Conservation (phyloP, 1,284 basidiomycete species). For the Ceratobasidium sp. region DNA sequence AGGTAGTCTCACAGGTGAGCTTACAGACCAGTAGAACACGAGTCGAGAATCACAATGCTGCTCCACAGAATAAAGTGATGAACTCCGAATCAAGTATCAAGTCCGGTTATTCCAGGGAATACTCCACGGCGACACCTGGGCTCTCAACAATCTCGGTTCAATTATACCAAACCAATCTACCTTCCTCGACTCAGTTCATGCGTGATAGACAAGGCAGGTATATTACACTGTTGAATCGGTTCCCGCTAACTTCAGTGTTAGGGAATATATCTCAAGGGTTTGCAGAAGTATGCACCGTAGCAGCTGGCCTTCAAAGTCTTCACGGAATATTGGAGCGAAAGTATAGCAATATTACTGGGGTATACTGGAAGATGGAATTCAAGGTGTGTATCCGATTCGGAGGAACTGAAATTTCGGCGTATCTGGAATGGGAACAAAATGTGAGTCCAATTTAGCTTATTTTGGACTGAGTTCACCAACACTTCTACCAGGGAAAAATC, state of each 20-base stretch:
- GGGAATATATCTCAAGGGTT: not conserved
- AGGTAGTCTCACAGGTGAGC: constrained; percentile 24
- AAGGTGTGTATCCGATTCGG: constrained; percentile 16
- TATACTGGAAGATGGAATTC: constrained; percentile 13
- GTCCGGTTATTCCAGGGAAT: not conserved
- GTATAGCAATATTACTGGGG: not conserved
- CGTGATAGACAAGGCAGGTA: not conserved
- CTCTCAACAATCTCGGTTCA: not conserved
- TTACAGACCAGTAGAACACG: not conserved
- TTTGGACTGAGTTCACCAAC: not conserved
- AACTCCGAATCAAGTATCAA: not conserved
- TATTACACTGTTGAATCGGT: not conserved
- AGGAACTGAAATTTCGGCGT: not conserved
- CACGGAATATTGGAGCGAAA: not conserved
- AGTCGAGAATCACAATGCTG: not conserved
- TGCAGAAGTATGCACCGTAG: not conserved
- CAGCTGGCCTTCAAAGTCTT: not conserved
- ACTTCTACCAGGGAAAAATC: not conserved
- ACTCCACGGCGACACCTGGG: not conserved
- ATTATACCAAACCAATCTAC: not conserved
- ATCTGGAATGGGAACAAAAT: constrained; percentile 18
- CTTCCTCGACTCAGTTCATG: not conserved
- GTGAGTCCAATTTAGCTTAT: not conserved
- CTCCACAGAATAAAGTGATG: not conserved
- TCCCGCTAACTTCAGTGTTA: not conserved